These are phyloP conservation scores for Elsinoe australis DNA, from an alignment of 2,329 filamentous ascomycete genomes.

Conservation along the genomic window DNA sequence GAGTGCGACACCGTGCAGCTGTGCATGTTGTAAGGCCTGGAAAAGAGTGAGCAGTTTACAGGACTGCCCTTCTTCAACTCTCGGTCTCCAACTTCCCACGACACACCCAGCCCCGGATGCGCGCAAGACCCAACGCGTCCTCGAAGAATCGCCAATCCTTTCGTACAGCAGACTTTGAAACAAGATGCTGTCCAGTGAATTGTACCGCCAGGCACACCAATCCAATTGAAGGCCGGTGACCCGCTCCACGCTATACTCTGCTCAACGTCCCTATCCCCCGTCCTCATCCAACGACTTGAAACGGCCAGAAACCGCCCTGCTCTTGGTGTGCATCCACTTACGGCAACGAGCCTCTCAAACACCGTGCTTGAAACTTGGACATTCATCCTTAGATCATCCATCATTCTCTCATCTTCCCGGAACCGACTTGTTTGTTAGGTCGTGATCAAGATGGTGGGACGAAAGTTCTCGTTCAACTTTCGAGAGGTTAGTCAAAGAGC, in stretches of 20 bases:
- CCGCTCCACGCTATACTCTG: slow-evolving; percentile 16
- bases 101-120: no score
- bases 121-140: background rate
- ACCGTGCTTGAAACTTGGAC: slow-evolving; percentile 7
- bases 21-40: background rate
- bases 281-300: slow-evolving; percentile 15
- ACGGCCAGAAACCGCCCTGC: slow-evolving; percentile 6
- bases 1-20: slow-evolving; percentile 2
- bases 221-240: slow-evolving; percentile 11
- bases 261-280: slow-evolving; percentile 16
- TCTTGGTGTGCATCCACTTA: background rate
- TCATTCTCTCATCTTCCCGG: slow-evolving; percentile 10
- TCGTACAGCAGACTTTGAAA: slow-evolving; percentile 9
- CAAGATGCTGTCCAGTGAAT: slow-evolving; percentile 12
- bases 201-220: slow-evolving; percentile 13
- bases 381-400: slow-evolving; percentile 2
- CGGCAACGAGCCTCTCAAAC: background rate
- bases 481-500: slow-evolving; percentile 28
- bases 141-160: background rate
- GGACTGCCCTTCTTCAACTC: background rate
- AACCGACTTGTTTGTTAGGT: slow-evolving; percentile 11
- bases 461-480: slow-evolving; percentile 40
- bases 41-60: background rate
- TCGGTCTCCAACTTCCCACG: background rate
- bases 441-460: slow-evolving; percentile 30